These are phyloP conservation scores for Cladophialophora bantiana DNA, from an alignment of 2,329 filamentous ascomycete genomes.

Conservation along the genomic window DNA sequence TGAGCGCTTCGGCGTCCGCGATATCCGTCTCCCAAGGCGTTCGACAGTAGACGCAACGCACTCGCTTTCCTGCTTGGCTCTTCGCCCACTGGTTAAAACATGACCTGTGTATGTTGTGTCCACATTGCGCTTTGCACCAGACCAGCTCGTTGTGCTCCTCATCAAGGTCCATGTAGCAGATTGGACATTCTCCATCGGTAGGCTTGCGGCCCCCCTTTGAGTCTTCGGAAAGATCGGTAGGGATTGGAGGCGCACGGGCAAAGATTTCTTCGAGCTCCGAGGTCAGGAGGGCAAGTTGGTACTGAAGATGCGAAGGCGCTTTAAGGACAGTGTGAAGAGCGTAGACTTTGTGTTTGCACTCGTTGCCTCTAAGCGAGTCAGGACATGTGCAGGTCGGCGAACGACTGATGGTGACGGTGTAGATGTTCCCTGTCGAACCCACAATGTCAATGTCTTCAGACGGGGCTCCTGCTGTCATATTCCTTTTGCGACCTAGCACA, in stretches of 20 bases:
- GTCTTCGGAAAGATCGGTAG: conserved; percentile 48
- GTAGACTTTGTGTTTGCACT: conserved; percentile 64
- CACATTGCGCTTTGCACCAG: conserved; percentile 67
- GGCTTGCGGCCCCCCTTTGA: conserved; percentile 60
- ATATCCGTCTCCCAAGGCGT: conserved; percentile 50
- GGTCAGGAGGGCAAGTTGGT: conserved; percentile 66
- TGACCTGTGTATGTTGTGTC: conserved; percentile 66
- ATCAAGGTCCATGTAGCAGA: conserved; percentile 66
- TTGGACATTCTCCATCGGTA: conserved; percentile 68
- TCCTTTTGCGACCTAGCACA: conserved; percentile 60
- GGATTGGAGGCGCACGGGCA: conserved; percentile 58
- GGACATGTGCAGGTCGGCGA: conserved; percentile 63
- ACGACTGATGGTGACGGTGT: conserved; percentile 61
- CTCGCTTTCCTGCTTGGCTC: conserved; percentile 44
- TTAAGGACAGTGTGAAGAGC: conserved; percentile 63
- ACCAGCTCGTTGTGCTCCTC: conserved; percentile 55
- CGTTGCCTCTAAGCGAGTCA: conserved; percentile 61
- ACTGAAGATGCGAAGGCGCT: conserved; percentile 61
- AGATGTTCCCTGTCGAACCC: conserved; percentile 68
- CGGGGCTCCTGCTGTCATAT: conserved; percentile 52
- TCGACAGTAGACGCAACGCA: conserved; percentile 57
- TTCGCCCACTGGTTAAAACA: conserved; percentile 64
- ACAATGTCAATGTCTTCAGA: conserved; percentile 63
- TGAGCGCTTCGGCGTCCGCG: conserved; percentile 44
- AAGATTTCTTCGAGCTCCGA: conserved; percentile 66